phyloP scores from a whole-genome alignment of 352 stramenopile species.

The Aphanomyces invadans region DNA sequence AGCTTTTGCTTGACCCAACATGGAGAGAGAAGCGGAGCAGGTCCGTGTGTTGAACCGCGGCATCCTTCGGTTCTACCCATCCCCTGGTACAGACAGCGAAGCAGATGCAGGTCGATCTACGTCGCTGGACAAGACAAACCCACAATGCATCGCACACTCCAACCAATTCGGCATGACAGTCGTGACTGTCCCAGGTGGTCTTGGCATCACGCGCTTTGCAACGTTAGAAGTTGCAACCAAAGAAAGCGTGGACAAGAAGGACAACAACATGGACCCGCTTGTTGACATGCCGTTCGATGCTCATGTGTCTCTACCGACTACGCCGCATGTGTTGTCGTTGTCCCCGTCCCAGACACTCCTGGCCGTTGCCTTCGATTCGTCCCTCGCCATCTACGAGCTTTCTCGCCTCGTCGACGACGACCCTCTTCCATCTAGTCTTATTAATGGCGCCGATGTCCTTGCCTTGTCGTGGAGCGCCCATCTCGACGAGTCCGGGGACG shows the following conservation, averaged over 20 bases:
- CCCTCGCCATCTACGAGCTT: conserved; percentile 51
- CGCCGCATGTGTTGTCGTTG: conserved; percentile 45
- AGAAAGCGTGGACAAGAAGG: conserved; percentile 13
- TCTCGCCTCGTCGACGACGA: conserved; percentile 31
- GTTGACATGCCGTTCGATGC: conserved; percentile 31
- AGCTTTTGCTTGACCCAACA: background rate
- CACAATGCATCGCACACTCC: conserved; percentile 51
- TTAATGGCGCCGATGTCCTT: conserved; percentile 25
- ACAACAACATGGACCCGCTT: conserved; percentile 37
- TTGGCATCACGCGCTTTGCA: conserved; percentile 8
- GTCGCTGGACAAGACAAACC: conserved; percentile 32
- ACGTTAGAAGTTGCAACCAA: conserved; percentile 9
- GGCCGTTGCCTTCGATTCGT: conserved; percentile 42
- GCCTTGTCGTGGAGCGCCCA: background rate
- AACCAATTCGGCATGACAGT: conserved; percentile 55
- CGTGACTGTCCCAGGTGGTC: conserved; percentile 35
- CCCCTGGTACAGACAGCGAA: conserved; percentile 28
- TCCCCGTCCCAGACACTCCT: conserved; percentile 44
- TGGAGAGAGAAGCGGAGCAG: conserved; percentile 49
- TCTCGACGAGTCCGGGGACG: background rate
- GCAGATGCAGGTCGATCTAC: conserved; percentile 5
- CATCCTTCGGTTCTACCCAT: conserved; percentile 39
- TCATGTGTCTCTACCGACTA: conserved; percentile 34
- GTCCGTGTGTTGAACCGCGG: conserved; percentile 69
- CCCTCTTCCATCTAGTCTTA: conserved; percentile 3